Percentiles rank a stretch among this genome's conserved stretches.
Evolutionary conservation across 768 basidiomycete genomes (phyloP).

Genomic region (Auriscalpium orientale): DNA sequence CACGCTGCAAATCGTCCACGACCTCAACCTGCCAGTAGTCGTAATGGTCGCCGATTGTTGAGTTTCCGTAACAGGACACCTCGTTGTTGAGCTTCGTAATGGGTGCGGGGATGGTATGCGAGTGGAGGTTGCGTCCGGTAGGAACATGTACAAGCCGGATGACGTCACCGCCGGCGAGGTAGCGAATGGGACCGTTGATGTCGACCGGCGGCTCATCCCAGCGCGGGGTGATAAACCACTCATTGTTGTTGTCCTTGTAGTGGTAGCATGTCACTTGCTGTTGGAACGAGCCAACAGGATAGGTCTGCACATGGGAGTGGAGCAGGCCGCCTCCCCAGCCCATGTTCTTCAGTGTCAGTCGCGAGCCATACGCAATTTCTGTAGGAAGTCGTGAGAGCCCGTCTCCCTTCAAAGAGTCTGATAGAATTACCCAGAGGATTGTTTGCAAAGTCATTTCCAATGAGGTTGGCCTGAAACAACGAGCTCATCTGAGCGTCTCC

Average conservation of each 20-base stretch:
- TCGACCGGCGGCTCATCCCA: slow-evolving; percentile 73
- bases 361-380: slow-evolving; percentile 90
- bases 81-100: slow-evolving; percentile 85
- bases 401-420: not conserved
- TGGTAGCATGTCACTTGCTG: slow-evolving; percentile 99
- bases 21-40: slow-evolving; percentile 94
- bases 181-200: slow-evolving; percentile 60
- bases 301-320: slow-evolving; percentile 96
- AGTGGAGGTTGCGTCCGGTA: slow-evolving; percentile 88
- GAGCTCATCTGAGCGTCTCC: slow-evolving; percentile 99
- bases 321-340: slow-evolving; percentile 96
- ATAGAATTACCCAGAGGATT: slow-evolving; percentile 71
- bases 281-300: slow-evolving; percentile 84
- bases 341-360: slow-evolving; percentile 91
- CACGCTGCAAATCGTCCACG: slow-evolving; percentile 78
- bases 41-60: slow-evolving; percentile 76
- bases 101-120: slow-evolving; percentile 83
- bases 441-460: slow-evolving; percentile 86
- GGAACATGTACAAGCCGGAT: slow-evolving; percentile 77
- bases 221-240: slow-evolving; percentile 73
- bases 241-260: slow-evolving; percentile 98
- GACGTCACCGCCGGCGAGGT: slow-evolving; percentile 65
- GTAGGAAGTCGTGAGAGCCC: not conserved
- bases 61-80: slow-evolving; percentile 91
- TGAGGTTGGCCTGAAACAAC: slow-evolving; percentile 92